Evolutionary conservation across 1,284 basidiomycete species (phyloP).

Genomic region (Sporisorium exsertum): DNA sequence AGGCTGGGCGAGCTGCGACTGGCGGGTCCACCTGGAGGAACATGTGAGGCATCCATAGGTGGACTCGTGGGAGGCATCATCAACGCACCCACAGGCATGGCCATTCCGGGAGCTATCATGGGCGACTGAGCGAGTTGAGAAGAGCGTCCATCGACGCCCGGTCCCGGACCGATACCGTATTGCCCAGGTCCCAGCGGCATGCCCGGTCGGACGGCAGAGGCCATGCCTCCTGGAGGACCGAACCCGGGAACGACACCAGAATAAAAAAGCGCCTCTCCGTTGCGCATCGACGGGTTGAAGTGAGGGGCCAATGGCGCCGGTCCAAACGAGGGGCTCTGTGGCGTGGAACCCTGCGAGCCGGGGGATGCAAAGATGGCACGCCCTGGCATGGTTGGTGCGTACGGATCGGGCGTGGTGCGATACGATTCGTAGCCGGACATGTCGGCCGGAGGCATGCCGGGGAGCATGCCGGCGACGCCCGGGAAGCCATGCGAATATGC

Average conservation of each 20-base stretch:
- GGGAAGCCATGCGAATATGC: constrained; percentile 31
- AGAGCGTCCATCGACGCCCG: constrained; percentile 20
- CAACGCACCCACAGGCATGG: constrained; percentile 22
- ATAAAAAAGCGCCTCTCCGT: constrained; percentile 44
- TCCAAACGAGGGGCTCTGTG: constrained; percentile 48
- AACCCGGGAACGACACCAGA: constrained; percentile 31
- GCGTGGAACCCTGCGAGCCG: constrained; percentile 46
- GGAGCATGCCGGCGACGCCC: constrained; percentile 31
- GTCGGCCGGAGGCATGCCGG: constrained; percentile 45
- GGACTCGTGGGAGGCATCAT: constrained; percentile 44
- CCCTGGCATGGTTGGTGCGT: constrained; percentile 51
- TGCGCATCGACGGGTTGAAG: constrained; percentile 33
- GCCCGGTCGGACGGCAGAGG: constrained; percentile 19
- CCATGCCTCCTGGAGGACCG: constrained; percentile 32
- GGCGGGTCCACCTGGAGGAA: constrained; percentile 14
- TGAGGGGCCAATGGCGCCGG: constrained; percentile 27
- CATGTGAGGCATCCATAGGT: constrained; percentile 17
- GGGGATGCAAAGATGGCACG: constrained; percentile 50
- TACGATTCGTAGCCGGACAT: constrained; percentile 57
- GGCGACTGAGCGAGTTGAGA: constrained; percentile 40
- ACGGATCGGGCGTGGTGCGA: constrained; percentile 57
- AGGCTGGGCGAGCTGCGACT: constrained; percentile 32
- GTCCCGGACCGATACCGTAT: constrained; percentile 21
- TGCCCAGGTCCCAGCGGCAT: constrained; percentile 35
- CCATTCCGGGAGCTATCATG: constrained; percentile 46